These are phyloP conservation scores for Lunasporangiospora selenospora DNA, from an alignment of 192 early-diverging fungal species.

Conservation along the genomic window DNA sequence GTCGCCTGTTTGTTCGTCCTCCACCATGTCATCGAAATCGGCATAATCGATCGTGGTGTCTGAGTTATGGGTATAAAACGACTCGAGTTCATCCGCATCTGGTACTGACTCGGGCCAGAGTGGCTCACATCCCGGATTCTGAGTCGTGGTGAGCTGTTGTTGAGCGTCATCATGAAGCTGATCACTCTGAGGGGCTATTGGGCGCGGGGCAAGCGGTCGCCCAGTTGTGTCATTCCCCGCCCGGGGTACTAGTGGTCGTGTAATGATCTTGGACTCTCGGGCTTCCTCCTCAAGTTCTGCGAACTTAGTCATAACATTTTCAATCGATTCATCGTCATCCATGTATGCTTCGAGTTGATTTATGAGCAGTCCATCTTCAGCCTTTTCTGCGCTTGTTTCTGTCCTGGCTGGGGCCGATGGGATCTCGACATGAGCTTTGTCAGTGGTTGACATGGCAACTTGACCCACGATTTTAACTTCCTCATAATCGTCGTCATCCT, in stretches of 20 bases:
- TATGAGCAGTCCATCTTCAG: no score
- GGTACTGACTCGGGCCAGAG: conserved; percentile 16
- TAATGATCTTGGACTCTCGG: conserved; percentile 1
- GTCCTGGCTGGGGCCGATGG: no score
- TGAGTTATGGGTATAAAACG: conserved; percentile 10
- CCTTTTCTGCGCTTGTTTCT: no score
- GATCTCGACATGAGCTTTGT: no score
- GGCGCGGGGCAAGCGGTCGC: background rate
- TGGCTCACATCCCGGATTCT: background rate
- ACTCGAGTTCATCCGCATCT: conserved; percentile 20
- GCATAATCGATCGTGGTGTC: conserved; percentile 16
- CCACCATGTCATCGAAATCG: conserved; percentile 22
- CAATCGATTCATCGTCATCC: conserved; percentile 55
- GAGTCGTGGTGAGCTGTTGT: background rate
- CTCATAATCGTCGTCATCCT: conserved; percentile 64
- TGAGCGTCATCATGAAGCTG: conserved; percentile 11
- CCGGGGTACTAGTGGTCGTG: background rate
- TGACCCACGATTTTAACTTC: conserved; percentile 52
- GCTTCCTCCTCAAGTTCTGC: conserved; percentile 39
- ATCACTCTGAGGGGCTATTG: background rate
- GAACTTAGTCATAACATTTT: conserved; percentile 55
- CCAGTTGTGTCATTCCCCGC: background rate
- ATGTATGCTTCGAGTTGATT: conserved; percentile 52
- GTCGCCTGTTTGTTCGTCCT: conserved; percentile 35
- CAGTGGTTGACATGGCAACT: background rate